Percentiles rank a stretch among this genome's conserved stretches.
phyloP scores from a whole-genome alignment of 805 yeast genomes.

The Lipomyces chichibuensis region DNA sequence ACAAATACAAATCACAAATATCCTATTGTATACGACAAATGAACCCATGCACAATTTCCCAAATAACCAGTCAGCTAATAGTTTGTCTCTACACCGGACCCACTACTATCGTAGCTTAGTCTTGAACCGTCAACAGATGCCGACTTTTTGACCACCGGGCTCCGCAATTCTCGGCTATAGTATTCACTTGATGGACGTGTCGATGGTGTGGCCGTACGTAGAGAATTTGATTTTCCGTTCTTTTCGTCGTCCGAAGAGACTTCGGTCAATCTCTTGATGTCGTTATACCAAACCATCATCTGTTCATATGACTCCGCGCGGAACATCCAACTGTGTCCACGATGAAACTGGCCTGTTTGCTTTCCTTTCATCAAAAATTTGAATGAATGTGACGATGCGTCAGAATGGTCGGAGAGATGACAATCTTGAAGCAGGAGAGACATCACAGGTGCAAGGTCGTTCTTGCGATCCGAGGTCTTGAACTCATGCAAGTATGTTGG shows the following conservation, averaged over 20 bases:
- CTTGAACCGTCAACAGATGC: not conserved
- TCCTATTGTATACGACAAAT: not conserved
- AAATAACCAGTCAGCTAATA: not conserved
- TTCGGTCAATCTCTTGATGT: slow-evolving; percentile 53
- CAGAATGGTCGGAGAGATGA: slow-evolving; percentile 67
- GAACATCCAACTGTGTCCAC: slow-evolving; percentile 94
- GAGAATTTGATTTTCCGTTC: not conserved
- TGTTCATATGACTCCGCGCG: slow-evolving; percentile 78
- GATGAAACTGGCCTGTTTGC: slow-evolving; percentile 70
- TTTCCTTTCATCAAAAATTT: slow-evolving; percentile 82
- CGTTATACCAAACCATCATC: slow-evolving; percentile 85
- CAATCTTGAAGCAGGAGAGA: slow-evolving; percentile 80
- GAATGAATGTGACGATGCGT: slow-evolving; percentile 38
- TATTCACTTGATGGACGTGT: slow-evolving; percentile 21
- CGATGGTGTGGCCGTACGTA: slow-evolving; percentile 5
- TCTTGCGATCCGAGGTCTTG: slow-evolving; percentile 77
- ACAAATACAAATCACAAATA: slow-evolving; percentile 1
- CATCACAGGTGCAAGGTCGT: slow-evolving; percentile 80
- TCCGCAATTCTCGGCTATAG: slow-evolving; percentile 6
- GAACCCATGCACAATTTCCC: not conserved
- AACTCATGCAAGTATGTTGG: slow-evolving; percentile 89
- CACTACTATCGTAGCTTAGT: slow-evolving; percentile 4
- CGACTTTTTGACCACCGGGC: not conserved
- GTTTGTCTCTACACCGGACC: slow-evolving; percentile 2
- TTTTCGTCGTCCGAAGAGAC: not conserved